phyloP scores from a whole-genome alignment of 306 rosid species.

The Vicia faba region DNA sequence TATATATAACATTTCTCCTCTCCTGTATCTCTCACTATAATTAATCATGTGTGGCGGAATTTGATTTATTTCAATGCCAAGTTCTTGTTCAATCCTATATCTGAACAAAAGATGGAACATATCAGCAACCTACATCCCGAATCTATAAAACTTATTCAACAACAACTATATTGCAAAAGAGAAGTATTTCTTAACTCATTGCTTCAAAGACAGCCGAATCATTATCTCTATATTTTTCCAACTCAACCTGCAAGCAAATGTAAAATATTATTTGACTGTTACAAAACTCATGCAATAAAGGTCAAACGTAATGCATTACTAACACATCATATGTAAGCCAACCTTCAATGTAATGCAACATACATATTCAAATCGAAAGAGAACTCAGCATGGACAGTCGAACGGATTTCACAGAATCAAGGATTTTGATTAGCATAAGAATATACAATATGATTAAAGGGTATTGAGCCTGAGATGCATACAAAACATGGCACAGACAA shows the following conservation, averaged over 20 bases:
- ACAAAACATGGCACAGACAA: too few species aligned
- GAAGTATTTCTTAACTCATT: constrained; percentile 66
- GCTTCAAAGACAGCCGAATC: constrained; percentile 93
- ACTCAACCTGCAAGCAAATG: constrained; percentile 67
- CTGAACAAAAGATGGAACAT: constrained; percentile 41
- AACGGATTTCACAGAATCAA: too few species aligned
- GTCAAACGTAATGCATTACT: constrained; percentile 7
- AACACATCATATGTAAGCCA: constrained; percentile 30
- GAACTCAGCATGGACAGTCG: too few species aligned
- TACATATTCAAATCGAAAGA: too few species aligned
- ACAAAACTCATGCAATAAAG: constrained; percentile 14
- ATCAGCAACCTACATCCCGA: constrained; percentile 18
- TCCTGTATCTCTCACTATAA: too few species aligned
- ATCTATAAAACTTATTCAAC: constrained; percentile 11
- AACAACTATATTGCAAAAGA: constrained; percentile 36
- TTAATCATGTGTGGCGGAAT: constrained; percentile 94
- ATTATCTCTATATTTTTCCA: constrained; percentile 81
- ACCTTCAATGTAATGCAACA: too few species aligned
- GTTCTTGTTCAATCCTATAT: constrained; percentile 99
- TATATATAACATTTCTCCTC: too few species aligned
- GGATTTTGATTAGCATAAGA: too few species aligned
- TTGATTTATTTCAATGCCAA: constrained; percentile 95
- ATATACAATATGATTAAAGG: too few species aligned
- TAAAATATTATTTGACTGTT: constrained; percentile 27
- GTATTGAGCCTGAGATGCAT: too few species aligned